Evolutionary conservation across 2,329 filamentous ascomycete genomes (phyloP), one percentile per base, ranked within the genome.

Genomic region (Waltergamsia citrina): DNA sequence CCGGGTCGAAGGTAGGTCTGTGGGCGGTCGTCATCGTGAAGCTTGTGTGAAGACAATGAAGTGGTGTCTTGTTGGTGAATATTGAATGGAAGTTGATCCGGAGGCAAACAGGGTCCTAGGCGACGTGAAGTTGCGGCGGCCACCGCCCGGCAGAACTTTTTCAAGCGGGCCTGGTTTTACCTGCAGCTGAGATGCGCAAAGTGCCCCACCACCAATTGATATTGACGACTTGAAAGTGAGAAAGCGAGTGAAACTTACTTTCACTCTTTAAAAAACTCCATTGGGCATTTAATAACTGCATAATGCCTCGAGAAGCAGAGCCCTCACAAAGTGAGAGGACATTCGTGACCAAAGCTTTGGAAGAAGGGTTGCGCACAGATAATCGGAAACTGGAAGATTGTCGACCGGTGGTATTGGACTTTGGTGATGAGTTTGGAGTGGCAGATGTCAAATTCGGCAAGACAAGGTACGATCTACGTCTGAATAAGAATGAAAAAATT

Each of bases 1-100:
- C 85, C 44, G 92, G 92, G 57, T 98, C 92, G 54, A 98, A 98
- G 0, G 92, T 98, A 37, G 92, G 92, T 63, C 92, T 83, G 46
- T 81, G 77, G 27, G 77, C 77, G 60, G 69, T 74, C 43, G 77
- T 81, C 77, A 81, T 81, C 24, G 38, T 46, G 45, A 7, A 11
- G 24, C 3, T 41, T 24, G 28, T 36, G 27, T 16, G 16, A 6
- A 14, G 28, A 29, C 7, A 10, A 11, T 31, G 20, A 16, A 26
- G 31, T 18, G 24, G 9, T 18, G 25, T 34, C 12, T 4, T 29
- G 21, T 24, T 16, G 19, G 14, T 20, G 29, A 26, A 14, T 33
- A 19, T 22, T n/a, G 18, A 35, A 28, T 27, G 24, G 19, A 15
- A 29, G 25, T 9, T 20, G 24, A 32, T 21, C 19, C 14, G 15